These are phyloP conservation scores for Candida namnaoensis DNA, from an alignment of 805 yeast species.

Conservation along the genomic window DNA sequence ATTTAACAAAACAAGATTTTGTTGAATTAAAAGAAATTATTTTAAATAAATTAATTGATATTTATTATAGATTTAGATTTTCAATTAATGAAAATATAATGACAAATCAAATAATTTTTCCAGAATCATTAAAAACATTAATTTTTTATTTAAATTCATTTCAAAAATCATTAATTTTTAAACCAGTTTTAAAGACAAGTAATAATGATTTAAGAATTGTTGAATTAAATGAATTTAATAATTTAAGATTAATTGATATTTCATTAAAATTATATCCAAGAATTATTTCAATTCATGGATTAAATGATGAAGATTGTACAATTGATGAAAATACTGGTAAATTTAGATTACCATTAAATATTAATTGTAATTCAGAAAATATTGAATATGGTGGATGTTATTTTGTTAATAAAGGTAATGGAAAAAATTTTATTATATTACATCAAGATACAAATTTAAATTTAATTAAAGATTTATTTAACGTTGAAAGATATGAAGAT, in stretches of 20 bases:
- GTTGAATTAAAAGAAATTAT: conserved; percentile 44
- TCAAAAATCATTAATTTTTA: conserved; percentile 58
- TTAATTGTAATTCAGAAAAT: conserved; percentile 31
- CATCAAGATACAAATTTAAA: conserved; percentile 60
- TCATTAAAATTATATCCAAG: conserved; percentile 72
- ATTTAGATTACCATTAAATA: conserved; percentile 41
- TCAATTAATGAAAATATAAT: conserved; percentile 34
- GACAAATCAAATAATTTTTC: conserved; percentile 66
- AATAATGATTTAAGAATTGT: conserved; percentile 60
- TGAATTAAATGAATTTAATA: conserved; percentile 38
- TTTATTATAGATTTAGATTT: conserved; percentile 50
- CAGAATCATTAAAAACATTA: conserved; percentile 68
- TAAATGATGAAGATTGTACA: conserved; percentile 49
- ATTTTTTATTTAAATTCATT: conserved; percentile 62
- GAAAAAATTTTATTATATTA: conserved; percentile 44
- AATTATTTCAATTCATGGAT: conserved; percentile 60
- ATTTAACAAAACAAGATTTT: conserved; percentile 32
- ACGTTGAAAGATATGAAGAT: conserved; percentile 31
- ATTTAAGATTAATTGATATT: conserved; percentile 47
- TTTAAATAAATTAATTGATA: conserved; percentile 41
- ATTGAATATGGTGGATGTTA: conserved; percentile 67
- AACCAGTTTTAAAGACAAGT: conserved; percentile 23
- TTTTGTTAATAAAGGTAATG: conserved; percentile 60
- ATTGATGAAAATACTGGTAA: conserved; percentile 29
- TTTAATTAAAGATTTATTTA: conserved; percentile 69